Base-by-base conservation (phyloP, 2,329 filamentous ascomycete genomes). In the Penicillium hesseltinei region DNA sequence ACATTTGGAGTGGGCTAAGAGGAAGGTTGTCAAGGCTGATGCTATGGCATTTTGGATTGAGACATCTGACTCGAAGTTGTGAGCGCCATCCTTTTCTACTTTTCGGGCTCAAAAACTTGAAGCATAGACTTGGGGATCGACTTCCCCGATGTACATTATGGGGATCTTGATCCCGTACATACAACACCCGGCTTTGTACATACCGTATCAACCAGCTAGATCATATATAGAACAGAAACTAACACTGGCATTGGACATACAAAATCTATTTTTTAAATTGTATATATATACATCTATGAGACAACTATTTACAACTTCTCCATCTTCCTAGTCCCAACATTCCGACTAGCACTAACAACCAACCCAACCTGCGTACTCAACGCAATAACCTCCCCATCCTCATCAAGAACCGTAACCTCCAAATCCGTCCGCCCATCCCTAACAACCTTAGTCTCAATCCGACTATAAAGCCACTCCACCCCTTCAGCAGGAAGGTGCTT, bases 381-480 rank as follows among this genome's bases (percentile, higher is more conserved):
- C 2, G 87, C 87, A 29, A 92, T 81, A 39, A 91, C 66, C 45
- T 90, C 85, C 0, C 85, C 86, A 2, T 73, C 68, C 36, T 80
- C 81, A 74, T 92, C 88, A 70, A 87, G 72, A 2, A 92, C 76
- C 29, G 86, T 75, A 23, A 93, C 80, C 62, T 93, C 88, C 45
- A 92, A 68, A 76, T 95, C 91, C 69, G 90, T 87, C 57, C 88
- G 79, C 1, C 90, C 90, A 62, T 91, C 86, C 62, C 80, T 81
- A 42, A 92, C 83, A 71, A 81, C 77, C 73, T 90, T 92, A 5
- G 85, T 80, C 54, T 82, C 80, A 13, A 87, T 80, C 33, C 89
- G 80, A 40, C 86, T 78, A 65, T 87, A 87, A 52, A 95, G 69
- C 86, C 88, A 94, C 70, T 90, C 86, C 1, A 85, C 84, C 0